These are phyloP conservation scores for Trichocomaceae sp. DNA, from an alignment of 2,329 filamentous ascomycete genomes.

Conservation along the genomic window DNA sequence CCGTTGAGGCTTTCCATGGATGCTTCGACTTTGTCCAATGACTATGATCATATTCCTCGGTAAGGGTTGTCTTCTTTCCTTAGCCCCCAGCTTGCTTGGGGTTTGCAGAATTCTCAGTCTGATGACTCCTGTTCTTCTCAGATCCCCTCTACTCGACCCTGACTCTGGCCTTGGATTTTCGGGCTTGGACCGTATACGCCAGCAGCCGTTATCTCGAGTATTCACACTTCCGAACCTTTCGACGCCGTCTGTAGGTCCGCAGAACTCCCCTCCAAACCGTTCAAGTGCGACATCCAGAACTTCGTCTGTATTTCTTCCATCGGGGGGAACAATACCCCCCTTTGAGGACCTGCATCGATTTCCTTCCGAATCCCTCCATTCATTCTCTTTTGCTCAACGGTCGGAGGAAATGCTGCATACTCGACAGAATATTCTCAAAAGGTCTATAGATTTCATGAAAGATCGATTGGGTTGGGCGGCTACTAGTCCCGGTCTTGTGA, in stretches of 20 bases:
- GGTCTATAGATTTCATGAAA: conserved; percentile 94
- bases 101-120: conserved; percentile 10
- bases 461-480: conserved; percentile 79
- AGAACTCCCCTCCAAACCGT: conserved; percentile 65
- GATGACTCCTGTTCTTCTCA: conserved; percentile 30
- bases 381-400: conserved; percentile 95
- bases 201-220: conserved; percentile 63
- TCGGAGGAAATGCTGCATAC: conserved; percentile 87
- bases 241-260: conserved; percentile 54
- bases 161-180: conserved; percentile 81
- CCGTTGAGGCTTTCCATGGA: conserved; percentile 71
- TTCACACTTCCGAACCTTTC: conserved; percentile 60
- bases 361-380: conserved; percentile 91
- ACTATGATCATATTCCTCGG: conserved; percentile 69
- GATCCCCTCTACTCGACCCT: conserved; percentile 79
- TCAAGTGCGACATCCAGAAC: conserved; percentile 53
- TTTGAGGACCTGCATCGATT: conserved; percentile 86
- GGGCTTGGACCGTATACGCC: conserved; percentile 87
- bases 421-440: conserved; percentile 85
- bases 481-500: conserved; percentile 67
- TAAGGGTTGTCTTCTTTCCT: conserved; percentile 34
- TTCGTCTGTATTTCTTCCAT: conserved; percentile 49
- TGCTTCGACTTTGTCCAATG: conserved; percentile 49
- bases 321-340: conserved; percentile 63
- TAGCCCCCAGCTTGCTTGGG: neutral